Base-by-base conservation (phyloP, 2,329 filamentous ascomycete genomes). In the Claviceps pazoutovae region DNA sequence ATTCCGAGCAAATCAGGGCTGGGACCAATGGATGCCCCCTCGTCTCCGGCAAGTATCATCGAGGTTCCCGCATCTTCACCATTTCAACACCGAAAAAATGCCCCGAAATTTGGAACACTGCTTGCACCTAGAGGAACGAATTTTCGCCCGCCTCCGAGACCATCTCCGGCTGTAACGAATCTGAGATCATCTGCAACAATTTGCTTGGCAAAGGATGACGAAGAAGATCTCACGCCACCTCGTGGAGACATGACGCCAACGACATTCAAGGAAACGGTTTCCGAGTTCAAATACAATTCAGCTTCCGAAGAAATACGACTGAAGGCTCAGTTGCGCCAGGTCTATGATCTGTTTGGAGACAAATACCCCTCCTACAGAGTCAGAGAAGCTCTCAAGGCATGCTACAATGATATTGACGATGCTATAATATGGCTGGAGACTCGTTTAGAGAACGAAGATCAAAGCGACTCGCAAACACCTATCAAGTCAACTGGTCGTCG, bases 41-140 rank as follows among this genome's bases (percentile, higher is more conserved):
- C 74, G 7, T 75, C 76, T 0, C 70, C 71, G 8, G 59, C 66
- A 26, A 70, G 71, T 37, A 60, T 71, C 17, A 63, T 96, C 52
- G 90, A 95, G 65, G 90, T 96, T 3, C 83, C 84, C 34, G 87
- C 88, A n/a, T 96, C 90, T 3, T 96, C 91, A 1, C 90, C 89
- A 2, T 75, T 83, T 53, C 76, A 59, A 59, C 62, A 59, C 59
- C 62, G 58, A 63, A 64, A 60, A 51, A 59, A 61, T 49, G 53
- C 59, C 30, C 51, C 61, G 26, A 58, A 58, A 48, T 54, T 71
- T 26, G 78, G 76, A 21, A 81, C 73, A 55, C 68, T 79, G 45
- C 84, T 94, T 72, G 86, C 87, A 38, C 86, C 88, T 30, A 77
- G 82, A 46, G 86, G 88, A 6, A 94, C 88, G 0, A 66, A 74